Evolutionary conservation across 306 rosid genomes (phyloP), one percentile per base, ranked within the genome.

Genomic region (Quercus variabilis): DNA sequence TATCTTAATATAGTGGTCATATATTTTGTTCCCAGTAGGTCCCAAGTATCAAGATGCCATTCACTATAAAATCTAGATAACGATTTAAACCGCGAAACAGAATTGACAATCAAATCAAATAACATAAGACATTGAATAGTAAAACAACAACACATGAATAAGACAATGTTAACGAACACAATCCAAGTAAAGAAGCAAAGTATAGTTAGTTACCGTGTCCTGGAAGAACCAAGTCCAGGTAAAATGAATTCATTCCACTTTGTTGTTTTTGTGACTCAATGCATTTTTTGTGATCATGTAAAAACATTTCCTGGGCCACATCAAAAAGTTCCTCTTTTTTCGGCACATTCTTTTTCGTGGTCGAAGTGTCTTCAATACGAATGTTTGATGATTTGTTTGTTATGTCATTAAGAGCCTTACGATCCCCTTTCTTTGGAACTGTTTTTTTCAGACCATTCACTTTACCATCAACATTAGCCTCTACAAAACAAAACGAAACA

Each of bases 211-310:
- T 30, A 30, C 33, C 38, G 7, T 33, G 38, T 33, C 65, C 64
- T 6, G 90, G 87, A 81, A 89, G 87, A 75, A 86, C 82, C 65
- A 76, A 21, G 20, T 89, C 88, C 10, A 83, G 72, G 78, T 85
- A 62, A 67, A 83, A 85, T 68, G 41, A 20, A 55, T 21, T 21
- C 83, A 71, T 73, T 56, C 83, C 78, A 20, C 63, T 72, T 19
- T 67, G 35, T 30, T 81, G 88, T 38, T 23, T 23, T 23, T 38
- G 46, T 38, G 77, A 82, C 49, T 81, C 81, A 20, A 89, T 68
- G 84, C 91, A 89, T 74, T 85, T 87, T 26, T 70, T 82, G 80
- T 89, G 92, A 35, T 89, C 90, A 43, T 87, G 92, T 83, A 79
- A 81, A 84, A 83, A 81, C 89, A 64, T 79, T 85, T 89, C 92